A percentile compares a stretch with the other conserved stretches of the same genome.
Conservation (phyloP, 768 basidiomycete species). For the Tulasnella sp. region DNA sequence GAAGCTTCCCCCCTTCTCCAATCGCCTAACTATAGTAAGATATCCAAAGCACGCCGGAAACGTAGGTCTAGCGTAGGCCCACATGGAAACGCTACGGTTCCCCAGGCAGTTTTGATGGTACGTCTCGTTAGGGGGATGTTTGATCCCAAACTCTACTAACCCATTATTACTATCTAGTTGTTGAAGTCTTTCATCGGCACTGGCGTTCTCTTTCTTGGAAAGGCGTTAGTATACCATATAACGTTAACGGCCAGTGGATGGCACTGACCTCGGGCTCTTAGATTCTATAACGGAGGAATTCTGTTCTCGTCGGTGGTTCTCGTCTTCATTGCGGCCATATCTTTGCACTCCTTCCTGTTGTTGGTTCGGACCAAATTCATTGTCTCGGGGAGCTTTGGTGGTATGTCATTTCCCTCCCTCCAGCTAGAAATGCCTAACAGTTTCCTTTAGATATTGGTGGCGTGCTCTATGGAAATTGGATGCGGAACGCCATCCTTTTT, state of each 20-base stretch:
- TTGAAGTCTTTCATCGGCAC: conserved; percentile 94
- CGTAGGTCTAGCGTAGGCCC: conserved; percentile 53
- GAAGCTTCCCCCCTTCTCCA: conserved; percentile 34
- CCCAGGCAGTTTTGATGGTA: conserved; percentile 92
- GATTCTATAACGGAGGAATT: conserved; percentile 93
- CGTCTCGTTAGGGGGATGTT: conserved; percentile 30
- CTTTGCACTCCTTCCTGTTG: conserved; percentile 89
- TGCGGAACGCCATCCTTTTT: conserved; percentile 82
- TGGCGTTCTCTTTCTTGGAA: conserved; percentile 91
- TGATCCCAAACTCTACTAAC: neutral
- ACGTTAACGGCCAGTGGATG: neutral
- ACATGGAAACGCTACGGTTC: conserved; percentile 82
- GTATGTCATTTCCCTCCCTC: conserved; percentile 38
- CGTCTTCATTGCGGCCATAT: conserved; percentile 75
- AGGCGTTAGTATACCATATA: conserved; percentile 57
- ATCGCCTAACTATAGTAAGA: conserved; percentile 18
- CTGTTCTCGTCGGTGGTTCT: conserved; percentile 81
- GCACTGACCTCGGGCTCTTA: conserved; percentile 34
- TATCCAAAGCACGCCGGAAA: conserved; percentile 33
- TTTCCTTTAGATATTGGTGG: conserved; percentile 81
- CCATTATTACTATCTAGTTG: conserved; percentile 47
- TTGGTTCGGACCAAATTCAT: conserved; percentile 82
- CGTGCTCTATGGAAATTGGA: conserved; percentile 82
- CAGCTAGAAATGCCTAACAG: neutral
- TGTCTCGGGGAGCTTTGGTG: conserved; percentile 90